These are phyloP conservation scores for Thelephora aurantiotincta DNA, from an alignment of 768 basidiomycete genomes.

Conservation along the genomic window DNA sequence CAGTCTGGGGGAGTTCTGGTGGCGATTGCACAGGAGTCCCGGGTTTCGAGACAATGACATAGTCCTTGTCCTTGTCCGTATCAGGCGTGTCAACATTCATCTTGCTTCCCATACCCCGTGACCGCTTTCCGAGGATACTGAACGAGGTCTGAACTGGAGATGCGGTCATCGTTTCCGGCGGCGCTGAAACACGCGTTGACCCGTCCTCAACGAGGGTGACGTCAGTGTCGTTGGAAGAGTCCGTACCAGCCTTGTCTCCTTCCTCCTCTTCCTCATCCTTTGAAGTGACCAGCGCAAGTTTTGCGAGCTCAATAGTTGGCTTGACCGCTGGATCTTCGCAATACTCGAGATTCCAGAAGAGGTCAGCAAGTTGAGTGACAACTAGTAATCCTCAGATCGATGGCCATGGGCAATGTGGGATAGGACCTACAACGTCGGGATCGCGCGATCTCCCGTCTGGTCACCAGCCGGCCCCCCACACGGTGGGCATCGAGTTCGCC, in stretches of 20 bases:
- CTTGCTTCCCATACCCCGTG: constrained; percentile 23
- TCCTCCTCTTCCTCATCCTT: constrained; percentile 80
- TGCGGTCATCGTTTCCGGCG: constrained; percentile 18
- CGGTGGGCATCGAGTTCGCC: constrained; percentile 74
- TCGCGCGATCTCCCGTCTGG: constrained; percentile 64
- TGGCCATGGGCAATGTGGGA: constrained; percentile 3
- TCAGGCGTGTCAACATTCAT: constrained; percentile 34
- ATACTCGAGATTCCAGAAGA: constrained; percentile 68
- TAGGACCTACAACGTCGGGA: constrained; percentile 64
- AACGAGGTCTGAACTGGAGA: constrained; percentile 19
- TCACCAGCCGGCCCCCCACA: constrained; percentile 78
- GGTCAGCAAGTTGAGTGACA: constrained; percentile 60
- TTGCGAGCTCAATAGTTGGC: constrained; percentile 76
- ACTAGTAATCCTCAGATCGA: constrained; percentile 30
- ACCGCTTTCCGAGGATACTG: constrained; percentile 59
- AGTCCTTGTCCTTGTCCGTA: constrained; percentile 26
- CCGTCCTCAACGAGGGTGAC: constrained; percentile 79
- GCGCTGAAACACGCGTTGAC: constrained; percentile 16
- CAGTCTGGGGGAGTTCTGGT: constrained; percentile 2
- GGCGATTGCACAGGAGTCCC: constrained; percentile 16
- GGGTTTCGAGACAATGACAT: constrained; percentile 25
- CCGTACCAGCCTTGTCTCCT: constrained; percentile 58
- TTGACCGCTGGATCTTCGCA: constrained; percentile 56
- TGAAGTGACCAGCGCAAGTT: constrained; percentile 81
- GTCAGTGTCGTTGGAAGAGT: constrained; percentile 78